Conservation (phyloP, 345 rosid species). For the Jatropha curcas region DNA sequence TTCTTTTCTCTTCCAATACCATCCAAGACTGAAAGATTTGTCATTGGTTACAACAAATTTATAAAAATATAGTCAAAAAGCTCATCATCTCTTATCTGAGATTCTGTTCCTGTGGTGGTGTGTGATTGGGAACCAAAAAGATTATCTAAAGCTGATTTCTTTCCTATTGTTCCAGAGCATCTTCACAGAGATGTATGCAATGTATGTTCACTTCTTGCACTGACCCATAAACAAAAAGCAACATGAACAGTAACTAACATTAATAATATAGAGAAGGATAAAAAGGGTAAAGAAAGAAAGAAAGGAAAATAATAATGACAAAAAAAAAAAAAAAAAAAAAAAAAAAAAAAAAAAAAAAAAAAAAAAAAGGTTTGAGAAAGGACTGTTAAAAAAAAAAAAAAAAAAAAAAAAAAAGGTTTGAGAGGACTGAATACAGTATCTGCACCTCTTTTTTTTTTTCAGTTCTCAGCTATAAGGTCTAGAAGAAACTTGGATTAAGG, state of each 20-base stretch:
- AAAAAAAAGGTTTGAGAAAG: constrained; percentile 15
- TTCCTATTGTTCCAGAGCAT: constrained; percentile 40
- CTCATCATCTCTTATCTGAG: constrained; percentile 54
- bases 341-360: background rate
- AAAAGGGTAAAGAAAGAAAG: background rate
- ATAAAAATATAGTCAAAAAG: constrained; percentile 39
- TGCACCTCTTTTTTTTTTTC: constrained; percentile 18
- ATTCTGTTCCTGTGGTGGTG: constrained; percentile 64
- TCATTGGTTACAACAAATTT: constrained; percentile 27
- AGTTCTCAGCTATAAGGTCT: constrained; percentile 7
- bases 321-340: background rate
- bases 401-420: constrained; percentile 1
- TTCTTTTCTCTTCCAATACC: constrained; percentile 14
- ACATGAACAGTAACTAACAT: constrained; percentile 5
- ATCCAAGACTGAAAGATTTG: constrained; percentile 17
- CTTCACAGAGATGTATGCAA: constrained; percentile 42
- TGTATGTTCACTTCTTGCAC: constrained; percentile 27
- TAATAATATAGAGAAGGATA: background rate
- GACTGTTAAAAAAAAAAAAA: background rate
- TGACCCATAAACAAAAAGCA: constrained; percentile 19
- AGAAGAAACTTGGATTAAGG: constrained; percentile 17
- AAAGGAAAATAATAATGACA: no score
- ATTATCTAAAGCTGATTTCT: constrained; percentile 49
- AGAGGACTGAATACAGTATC: constrained; percentile 32
- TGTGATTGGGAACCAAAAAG: constrained; percentile 56